Base-by-base conservation (phyloP, 129 eudicot genomes). In the Glebionis coronaria region DNA sequence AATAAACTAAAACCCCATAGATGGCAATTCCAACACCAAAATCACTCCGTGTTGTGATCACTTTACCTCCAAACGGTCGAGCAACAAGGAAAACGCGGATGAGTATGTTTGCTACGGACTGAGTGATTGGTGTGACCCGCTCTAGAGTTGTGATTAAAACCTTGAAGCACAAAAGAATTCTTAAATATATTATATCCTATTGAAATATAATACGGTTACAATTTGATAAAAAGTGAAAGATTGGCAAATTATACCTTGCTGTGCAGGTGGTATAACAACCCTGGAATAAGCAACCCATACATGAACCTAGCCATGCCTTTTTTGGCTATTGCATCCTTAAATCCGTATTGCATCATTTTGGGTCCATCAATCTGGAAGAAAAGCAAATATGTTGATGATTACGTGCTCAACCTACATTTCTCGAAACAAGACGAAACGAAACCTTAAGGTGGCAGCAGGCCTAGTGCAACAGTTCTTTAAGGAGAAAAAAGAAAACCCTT, bases 251-350 rank as follows among this genome's bases (percentile, higher is more conserved):
- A n/a, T n/a, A 29, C 38, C 38, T 29, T 29, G 38, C 0, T 29
- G 38, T 29, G 5, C 38, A 29, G 38, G 9, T 51, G 56, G 56
- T 12, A 51, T 51, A 14, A 51, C 21, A 13, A 5, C 18, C 56
- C 56, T 5, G 16, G 7, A 5, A 51, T 13, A 51, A 51, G 16
- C 19, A 51, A 51, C n/a, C 5, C 56, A 51, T n/a, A n/a, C 56
- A 51, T n/a, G 20, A 51, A 51, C 56, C 19, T 51, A 51, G 0
- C 56, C 16, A 51, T 51, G 56, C 56, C 56, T 13, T 2, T 16
- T 51, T 51, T 51, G 56, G 56, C 56, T 51, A 51, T n/a, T 8
- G 56, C 56, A 4, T 51, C 21, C 56, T 51, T 51, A 18, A 51
- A 51, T 3, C 56, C 56, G 18, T 51, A 51, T 13, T n/a, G 56